These are phyloP conservation scores for Aureobasidium mangrovei DNA, from an alignment of 2,329 filamentous ascomycete genomes.

Conservation along the genomic window DNA sequence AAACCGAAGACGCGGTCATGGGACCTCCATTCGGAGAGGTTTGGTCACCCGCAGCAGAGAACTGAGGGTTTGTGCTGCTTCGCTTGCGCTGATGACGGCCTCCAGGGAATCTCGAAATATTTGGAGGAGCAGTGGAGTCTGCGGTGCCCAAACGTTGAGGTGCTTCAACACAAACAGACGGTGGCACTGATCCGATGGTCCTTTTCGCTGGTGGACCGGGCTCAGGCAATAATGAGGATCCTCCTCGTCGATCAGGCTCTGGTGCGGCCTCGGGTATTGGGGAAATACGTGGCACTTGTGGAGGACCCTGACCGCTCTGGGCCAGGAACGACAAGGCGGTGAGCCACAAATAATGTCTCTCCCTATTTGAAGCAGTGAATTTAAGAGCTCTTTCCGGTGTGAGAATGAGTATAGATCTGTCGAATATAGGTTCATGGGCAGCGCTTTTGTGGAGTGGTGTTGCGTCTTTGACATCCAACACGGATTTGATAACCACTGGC, in stretches of 20 bases:
- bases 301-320: slow-evolving; percentile 73
- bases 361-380: slow-evolving; percentile 74
- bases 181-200: slow-evolving; percentile 15
- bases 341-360: slow-evolving; percentile 91
- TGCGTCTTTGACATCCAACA: slow-evolving; percentile 92
- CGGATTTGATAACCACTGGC: slow-evolving; percentile 85
- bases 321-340: slow-evolving; percentile 91
- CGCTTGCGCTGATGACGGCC: slow-evolving; percentile 67
- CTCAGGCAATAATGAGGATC: slow-evolving; percentile 24
- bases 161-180: slow-evolving; percentile 15
- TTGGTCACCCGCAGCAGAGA: slow-evolving; percentile 31
- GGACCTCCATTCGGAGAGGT: slow-evolving; percentile 41
- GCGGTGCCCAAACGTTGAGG: slow-evolving; percentile 28
- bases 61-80: slow-evolving; percentile 76
- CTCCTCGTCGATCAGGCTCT: slow-evolving; percentile 19
- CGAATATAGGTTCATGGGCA: slow-evolving; percentile 49
- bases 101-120: slow-evolving; percentile 59
- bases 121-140: slow-evolving; percentile 62
- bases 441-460: slow-evolving; percentile 71
- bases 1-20: background rate
- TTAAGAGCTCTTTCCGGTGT: slow-evolving; percentile 91
- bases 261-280: slow-evolving; percentile 17
- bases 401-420: slow-evolving; percentile 87
- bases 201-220: slow-evolving; percentile 21
- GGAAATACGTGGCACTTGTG: slow-evolving; percentile 33